A percentile compares a stretch with the other conserved stretches of the same genome.
These are phyloP conservation scores for Cercospora zeae-maydis DNA, from an alignment of 2,329 filamentous ascomycete genomes.

Conservation along the genomic window DNA sequence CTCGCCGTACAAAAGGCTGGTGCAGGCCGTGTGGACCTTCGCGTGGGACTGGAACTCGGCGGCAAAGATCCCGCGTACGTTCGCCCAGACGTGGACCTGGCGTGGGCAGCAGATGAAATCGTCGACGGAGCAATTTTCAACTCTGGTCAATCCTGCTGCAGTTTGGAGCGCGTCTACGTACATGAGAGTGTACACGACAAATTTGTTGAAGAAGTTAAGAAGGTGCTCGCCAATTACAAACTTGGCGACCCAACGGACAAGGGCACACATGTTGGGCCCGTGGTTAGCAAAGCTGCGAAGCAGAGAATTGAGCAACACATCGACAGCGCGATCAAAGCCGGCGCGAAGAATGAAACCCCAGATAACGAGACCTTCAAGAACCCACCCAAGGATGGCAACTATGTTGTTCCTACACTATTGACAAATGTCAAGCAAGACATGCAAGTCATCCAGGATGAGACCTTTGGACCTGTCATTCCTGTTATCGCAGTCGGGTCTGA, in stretches of 20 bases:
- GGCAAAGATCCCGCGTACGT: conserved; percentile 95
- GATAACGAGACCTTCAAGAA: conserved; percentile 72
- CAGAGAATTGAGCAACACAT: conserved; percentile 75
- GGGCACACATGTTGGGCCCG: conserved; percentile 78
- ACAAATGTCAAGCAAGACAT: conserved; percentile 76
- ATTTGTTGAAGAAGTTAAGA: conserved; percentile 75
- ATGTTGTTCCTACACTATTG: conserved; percentile 79
- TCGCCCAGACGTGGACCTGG: conserved; percentile 76
- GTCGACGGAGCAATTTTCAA: conserved; percentile 97
- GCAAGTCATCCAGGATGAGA: conserved; percentile 89
- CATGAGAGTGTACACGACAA: conserved; percentile 77
- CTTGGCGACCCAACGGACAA: conserved; percentile 83
- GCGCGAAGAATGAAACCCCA: conserved; percentile 80
- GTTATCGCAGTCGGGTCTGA: conserved; percentile 82
- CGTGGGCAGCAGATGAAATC: conserved; percentile 90
- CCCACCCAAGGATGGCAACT: conserved; percentile 77
- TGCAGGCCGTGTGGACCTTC: conserved; percentile 71
- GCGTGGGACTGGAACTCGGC: conserved; percentile 85
- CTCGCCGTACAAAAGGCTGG: conserved; percentile 82
- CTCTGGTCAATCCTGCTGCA: conserved; percentile 96
- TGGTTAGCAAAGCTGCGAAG: conserved; percentile 76
- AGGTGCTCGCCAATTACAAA: conserved; percentile 72
- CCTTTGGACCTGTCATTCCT: conserved; percentile 88
- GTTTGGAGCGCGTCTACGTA: conserved; percentile 87
- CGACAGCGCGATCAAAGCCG: conserved; percentile 75